These are phyloP conservation scores for Mycena alexandri DNA, from an alignment of 768 basidiomycete genomes.

Conservation along the genomic window DNA sequence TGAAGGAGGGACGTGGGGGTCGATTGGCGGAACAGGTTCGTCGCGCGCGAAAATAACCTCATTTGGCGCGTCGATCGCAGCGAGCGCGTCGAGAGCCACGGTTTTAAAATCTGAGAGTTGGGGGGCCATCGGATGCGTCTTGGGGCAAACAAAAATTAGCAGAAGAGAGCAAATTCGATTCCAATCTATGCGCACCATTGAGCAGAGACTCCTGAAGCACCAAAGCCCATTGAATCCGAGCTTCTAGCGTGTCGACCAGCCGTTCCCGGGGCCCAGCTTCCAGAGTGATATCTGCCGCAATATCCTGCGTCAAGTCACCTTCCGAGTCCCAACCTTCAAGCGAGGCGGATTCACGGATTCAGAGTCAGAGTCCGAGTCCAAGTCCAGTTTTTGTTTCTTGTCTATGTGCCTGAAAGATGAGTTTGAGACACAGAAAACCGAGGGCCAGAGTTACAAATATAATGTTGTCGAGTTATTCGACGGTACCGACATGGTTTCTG, in stretches of 20 bases:
- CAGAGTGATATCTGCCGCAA: slow-evolving; percentile 54
- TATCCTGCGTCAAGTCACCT: slow-evolving; percentile 28
- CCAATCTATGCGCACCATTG: slow-evolving; percentile 42
- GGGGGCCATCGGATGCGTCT: slow-evolving; percentile 27
- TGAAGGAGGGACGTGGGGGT: slow-evolving; percentile 30
- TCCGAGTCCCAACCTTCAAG: slow-evolving; percentile 23
- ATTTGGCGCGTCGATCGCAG: slow-evolving; percentile 54
- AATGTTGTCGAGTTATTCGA: slow-evolving; percentile 1
- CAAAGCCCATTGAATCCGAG: slow-evolving; percentile 64
- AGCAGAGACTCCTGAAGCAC: slow-evolving; percentile 54
- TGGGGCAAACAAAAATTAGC: slow-evolving; percentile 12
- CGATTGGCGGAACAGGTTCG: slow-evolving; percentile 39
- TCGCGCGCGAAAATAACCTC: slow-evolving; percentile 53
- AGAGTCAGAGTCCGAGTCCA: slow-evolving; percentile 18
- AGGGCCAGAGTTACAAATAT: slow-evolving; percentile 4
- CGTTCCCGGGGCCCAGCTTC: slow-evolving; percentile 61
- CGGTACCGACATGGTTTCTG: not conserved
- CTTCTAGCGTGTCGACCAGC: slow-evolving; percentile 55
- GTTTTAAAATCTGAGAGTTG: slow-evolving; percentile 50
- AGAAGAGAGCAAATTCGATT: not conserved
- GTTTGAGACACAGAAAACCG: not conserved
- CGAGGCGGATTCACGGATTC: slow-evolving; percentile 18
- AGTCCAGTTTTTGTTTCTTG: slow-evolving; percentile 28
- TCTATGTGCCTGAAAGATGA: slow-evolving; percentile 33
- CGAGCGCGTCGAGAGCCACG: slow-evolving; percentile 57